Evolutionary conservation across 805 yeast genomes (phyloP).

Genomic region (Candida rishiriensis): DNA sequence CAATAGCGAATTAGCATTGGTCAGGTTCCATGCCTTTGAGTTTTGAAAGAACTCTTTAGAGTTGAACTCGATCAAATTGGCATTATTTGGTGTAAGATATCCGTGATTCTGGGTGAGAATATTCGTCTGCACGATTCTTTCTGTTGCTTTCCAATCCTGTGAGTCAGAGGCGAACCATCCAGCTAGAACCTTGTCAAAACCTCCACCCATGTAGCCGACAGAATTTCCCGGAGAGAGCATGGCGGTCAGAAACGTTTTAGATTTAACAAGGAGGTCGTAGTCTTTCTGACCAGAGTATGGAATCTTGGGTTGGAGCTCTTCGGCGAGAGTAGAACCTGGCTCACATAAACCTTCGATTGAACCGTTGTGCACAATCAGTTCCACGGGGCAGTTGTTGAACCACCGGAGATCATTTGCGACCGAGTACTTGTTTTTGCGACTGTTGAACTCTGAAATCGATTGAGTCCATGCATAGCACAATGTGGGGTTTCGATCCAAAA

Average conservation of each 20-base stretch:
- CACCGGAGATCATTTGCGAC: conserved; percentile 9
- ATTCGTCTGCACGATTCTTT: conserved; percentile 16
- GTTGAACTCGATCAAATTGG: conserved; percentile 28
- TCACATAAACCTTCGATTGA: conserved; percentile 9
- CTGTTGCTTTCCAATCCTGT: conserved; percentile 18
- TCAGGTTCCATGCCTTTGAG: conserved; percentile 27
- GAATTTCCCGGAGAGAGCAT: conserved; percentile 52
- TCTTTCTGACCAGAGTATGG: conserved; percentile 3
- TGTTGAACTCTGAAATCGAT: conserved; percentile 11
- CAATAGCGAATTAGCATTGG: conserved; percentile 28
- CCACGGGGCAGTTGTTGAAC: conserved; percentile 15
- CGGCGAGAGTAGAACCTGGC: neutral
- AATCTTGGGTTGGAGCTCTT: conserved; percentile 7
- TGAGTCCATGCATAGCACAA: conserved; percentile 19
- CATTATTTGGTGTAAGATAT: conserved; percentile 29
- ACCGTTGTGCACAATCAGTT: conserved; percentile 18
- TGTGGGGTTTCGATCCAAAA: conserved; percentile 18
- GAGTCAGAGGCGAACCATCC: conserved; percentile 17
- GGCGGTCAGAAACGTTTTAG: conserved; percentile 20
- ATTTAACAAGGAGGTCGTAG: conserved; percentile 11
- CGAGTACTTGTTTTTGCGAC: conserved; percentile 3
- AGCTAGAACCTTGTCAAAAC: conserved; percentile 40
- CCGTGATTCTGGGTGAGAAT: conserved; percentile 22
- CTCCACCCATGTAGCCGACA: conserved; percentile 47
- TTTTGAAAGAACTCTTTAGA: conserved; percentile 10